Conservation (phyloP, 2,329 filamentous ascomycete species). For the Ophiocordyceps robertsii region DNA sequence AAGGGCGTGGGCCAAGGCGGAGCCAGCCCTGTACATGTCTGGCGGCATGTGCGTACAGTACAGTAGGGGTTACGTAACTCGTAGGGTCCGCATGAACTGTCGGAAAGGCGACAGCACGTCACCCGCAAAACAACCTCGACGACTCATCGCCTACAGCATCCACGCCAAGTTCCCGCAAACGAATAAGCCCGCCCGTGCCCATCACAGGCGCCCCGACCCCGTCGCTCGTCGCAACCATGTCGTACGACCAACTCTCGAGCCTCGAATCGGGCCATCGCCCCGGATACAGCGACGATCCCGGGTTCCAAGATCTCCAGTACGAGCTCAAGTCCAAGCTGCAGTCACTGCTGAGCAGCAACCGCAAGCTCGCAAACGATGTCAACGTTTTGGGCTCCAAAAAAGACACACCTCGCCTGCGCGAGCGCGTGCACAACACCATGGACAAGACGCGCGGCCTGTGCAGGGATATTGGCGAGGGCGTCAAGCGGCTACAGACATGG, state of each 20-base stretch:
- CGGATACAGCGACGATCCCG: slow-evolving; percentile 84
- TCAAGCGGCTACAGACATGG: slow-evolving; percentile 86
- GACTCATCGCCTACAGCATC: background rate
- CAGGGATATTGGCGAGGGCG: slow-evolving; percentile 81
- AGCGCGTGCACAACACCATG: slow-evolving; percentile 76
- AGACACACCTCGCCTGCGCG: slow-evolving; percentile 80
- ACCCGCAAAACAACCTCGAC: background rate
- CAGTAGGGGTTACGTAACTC: background rate
- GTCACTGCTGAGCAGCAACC: slow-evolving; percentile 75
- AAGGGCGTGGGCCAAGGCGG: too few relatives aligned
- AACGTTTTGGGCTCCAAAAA: slow-evolving; percentile 76
- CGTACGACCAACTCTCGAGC: slow-evolving; percentile 75
- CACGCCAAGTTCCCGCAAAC: too few relatives aligned
- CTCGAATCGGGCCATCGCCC: slow-evolving; percentile 63
- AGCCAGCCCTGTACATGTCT: background rate
- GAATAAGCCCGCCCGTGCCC: background rate
- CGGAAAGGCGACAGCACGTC: background rate
- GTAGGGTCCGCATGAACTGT: background rate
- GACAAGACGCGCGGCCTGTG: slow-evolving; percentile 79
- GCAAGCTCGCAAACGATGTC: slow-evolving; percentile 72
- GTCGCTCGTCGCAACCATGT: slow-evolving; percentile 44
- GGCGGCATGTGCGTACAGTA: background rate
- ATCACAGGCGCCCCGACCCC: background rate
- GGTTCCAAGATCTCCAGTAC: slow-evolving; percentile 73
- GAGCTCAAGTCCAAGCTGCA: slow-evolving; percentile 82